A percentile compares a stretch with the other conserved stretches of the same genome.
These are phyloP conservation scores for Beauveria caledonica DNA, from an alignment of 2,329 filamentous ascomycete species.

Conservation along the genomic window DNA sequence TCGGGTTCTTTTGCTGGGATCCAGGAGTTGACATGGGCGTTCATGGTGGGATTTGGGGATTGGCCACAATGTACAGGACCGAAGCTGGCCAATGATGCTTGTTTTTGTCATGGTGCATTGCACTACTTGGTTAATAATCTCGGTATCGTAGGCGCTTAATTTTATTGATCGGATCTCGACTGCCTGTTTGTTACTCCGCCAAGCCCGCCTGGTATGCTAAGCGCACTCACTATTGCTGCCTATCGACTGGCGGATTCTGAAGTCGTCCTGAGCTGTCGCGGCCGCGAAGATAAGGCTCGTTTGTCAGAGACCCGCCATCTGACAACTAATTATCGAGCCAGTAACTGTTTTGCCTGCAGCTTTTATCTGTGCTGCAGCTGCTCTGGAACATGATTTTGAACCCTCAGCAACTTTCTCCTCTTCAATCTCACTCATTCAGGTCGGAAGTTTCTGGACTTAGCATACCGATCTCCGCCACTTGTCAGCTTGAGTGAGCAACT, in stretches of 20 bases:
- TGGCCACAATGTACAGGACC: neutral
- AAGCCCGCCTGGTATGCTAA: neutral
- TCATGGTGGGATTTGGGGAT: neutral
- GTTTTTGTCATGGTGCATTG: no score
- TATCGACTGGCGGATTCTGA: neutral
- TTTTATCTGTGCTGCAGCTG: neutral
- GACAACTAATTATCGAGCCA: no score
- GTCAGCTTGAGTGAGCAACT: neutral
- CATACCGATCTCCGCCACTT: neutral
- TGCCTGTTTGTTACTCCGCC: neutral
- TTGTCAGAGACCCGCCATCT: neutral
- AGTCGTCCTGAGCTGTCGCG: neutral
- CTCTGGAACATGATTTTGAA: neutral
- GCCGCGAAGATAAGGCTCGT: neutral
- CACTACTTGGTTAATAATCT: no score
- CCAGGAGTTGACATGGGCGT: neutral
- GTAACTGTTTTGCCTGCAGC: neutral
- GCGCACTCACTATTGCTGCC: neutral
- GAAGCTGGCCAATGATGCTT: no score
- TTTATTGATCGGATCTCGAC: no score
- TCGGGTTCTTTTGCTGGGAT: neutral
- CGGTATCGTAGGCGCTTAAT: no score
- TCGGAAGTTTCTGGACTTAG: neutral
- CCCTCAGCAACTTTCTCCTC: neutral
- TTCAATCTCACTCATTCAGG: no score